A percentile compares a stretch with the other conserved stretches of the same genome.
Evolutionary conservation across 1,139 yeast genomes (phyloP).

Genomic region (Arxiozyma slooffiae): DNA sequence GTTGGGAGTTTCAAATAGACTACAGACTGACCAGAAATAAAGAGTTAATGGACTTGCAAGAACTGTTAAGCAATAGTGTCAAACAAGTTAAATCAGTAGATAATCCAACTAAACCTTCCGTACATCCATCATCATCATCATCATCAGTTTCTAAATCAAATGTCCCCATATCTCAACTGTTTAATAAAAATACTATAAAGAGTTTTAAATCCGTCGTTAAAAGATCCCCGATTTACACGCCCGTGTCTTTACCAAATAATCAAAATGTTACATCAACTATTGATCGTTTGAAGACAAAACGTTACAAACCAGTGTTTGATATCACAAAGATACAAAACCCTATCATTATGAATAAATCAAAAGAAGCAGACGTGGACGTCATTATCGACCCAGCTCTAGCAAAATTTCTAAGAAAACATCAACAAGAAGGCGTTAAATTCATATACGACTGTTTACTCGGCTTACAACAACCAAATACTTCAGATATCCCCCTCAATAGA

Average conservation of each 20-base stretch:
- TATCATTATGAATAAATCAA: slow-evolving; percentile 38
- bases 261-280: too few species aligned
- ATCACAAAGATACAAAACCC: slow-evolving; percentile 34
- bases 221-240: slow-evolving; percentile 7
- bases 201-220: slow-evolving; percentile 16
- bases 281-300: slow-evolving; percentile 3
- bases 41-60: slow-evolving; percentile 7
- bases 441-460: slow-evolving; percentile 80
- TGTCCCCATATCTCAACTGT: slow-evolving; percentile 12
- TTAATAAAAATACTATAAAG: slow-evolving; percentile 8
- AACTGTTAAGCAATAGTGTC: neutral
- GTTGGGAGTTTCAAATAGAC: slow-evolving; percentile 48
- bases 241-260: slow-evolving; percentile 1
- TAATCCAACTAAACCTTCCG: neutral
- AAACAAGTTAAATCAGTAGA: neutral
- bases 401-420: slow-evolving; percentile 64
- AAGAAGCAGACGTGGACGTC: slow-evolving; percentile 41
- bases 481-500: slow-evolving; percentile 4
- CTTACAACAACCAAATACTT: slow-evolving; percentile 32
- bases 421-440: slow-evolving; percentile 70
- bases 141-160: neutral
- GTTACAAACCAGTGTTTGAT: slow-evolving; percentile 35
- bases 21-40: slow-evolving; percentile 30
- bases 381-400: slow-evolving; percentile 61
- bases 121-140: neutral